These are phyloP conservation scores for Stagonosporopsis chrysanthemi DNA, from an alignment of 2,329 filamentous ascomycete species.

Conservation along the genomic window DNA sequence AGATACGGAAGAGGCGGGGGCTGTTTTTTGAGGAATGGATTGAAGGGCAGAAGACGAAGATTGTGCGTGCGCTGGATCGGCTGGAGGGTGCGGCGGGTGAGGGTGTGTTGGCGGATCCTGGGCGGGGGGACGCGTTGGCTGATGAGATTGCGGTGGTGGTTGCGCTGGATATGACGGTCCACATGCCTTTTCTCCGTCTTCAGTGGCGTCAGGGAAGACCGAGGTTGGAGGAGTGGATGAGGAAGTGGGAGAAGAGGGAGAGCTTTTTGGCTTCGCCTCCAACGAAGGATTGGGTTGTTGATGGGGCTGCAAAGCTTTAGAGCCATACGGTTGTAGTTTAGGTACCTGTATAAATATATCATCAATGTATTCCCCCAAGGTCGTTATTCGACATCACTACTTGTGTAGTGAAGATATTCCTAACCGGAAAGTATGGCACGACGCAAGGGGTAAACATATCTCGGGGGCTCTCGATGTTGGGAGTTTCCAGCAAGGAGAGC, in stretches of 20 bases:
- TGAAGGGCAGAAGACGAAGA: conserved; percentile 40
- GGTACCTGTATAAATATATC: not conserved
- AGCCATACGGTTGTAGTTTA: not conserved
- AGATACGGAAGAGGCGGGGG: conserved; percentile 33
- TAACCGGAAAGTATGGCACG: too few species aligned
- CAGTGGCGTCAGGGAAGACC: conserved; percentile 31
- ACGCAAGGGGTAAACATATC: too few species aligned
- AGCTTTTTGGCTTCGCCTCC: conserved; percentile 32
- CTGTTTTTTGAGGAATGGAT: conserved; percentile 40
- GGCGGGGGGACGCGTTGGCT: conserved; percentile 15
- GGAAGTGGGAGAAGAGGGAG: conserved; percentile 29
- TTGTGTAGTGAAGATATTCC: too few species aligned
- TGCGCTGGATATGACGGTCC: conserved; percentile 22
- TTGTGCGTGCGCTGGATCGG: conserved; percentile 33
- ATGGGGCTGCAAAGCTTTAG: conserved; percentile 20
- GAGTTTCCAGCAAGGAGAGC: too few species aligned
- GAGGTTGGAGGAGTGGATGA: conserved; percentile 33
- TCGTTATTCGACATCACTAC: too few species aligned
- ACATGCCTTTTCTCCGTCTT: conserved; percentile 22
- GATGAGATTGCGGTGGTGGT: conserved; percentile 38
- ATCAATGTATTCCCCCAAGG: too few species aligned
- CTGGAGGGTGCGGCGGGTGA: conserved; percentile 30
- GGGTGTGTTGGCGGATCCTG: conserved; percentile 22
- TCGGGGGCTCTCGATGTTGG: too few species aligned
- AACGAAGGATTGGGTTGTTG: conserved; percentile 27